phyloP scores from a whole-genome alignment of 148 eudicot species.

The Polygonum aviculare region DNA sequence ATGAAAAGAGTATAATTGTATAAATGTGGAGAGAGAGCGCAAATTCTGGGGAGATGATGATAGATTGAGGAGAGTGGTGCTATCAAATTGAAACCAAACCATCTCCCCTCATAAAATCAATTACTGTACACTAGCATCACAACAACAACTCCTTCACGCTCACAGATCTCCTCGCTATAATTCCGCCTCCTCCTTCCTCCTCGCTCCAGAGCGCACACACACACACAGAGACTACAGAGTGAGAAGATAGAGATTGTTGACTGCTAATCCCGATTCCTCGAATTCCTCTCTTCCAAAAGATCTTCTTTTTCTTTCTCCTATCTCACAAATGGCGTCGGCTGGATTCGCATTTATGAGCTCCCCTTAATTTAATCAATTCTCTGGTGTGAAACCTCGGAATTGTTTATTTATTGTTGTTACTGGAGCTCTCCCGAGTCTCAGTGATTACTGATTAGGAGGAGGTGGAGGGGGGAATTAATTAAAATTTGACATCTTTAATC shows the following conservation, averaged over 20 bases:
- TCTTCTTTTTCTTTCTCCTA: neutral
- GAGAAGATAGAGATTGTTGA: no score
- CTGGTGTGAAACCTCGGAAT: neutral
- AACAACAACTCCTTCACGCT: neutral
- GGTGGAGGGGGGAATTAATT: neutral
- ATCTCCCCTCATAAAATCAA: neutral
- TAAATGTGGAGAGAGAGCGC: neutral
- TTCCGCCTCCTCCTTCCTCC: neutral
- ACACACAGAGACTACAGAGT: no score
- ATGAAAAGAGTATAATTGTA: neutral
- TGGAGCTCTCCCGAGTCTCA: neutral
- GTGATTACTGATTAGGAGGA: conserved; percentile 2
- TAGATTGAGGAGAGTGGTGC: neutral
- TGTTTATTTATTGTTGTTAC: conserved; percentile 2
- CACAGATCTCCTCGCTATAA: neutral
- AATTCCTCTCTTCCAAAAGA: neutral
- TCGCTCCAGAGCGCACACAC: neutral
- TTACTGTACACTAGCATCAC: neutral
- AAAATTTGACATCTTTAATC: neutral
- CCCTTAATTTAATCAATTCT: neutral
- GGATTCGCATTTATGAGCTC: neutral
- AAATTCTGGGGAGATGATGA: neutral
- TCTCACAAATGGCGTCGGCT: neutral
- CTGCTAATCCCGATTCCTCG: neutral
- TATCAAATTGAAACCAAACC: neutral